Percentiles rank a stretch among this genome's conserved stretches.
phyloP scores from a whole-genome alignment of 805 yeast species.

The Zygosaccharomyces siamensis region DNA sequence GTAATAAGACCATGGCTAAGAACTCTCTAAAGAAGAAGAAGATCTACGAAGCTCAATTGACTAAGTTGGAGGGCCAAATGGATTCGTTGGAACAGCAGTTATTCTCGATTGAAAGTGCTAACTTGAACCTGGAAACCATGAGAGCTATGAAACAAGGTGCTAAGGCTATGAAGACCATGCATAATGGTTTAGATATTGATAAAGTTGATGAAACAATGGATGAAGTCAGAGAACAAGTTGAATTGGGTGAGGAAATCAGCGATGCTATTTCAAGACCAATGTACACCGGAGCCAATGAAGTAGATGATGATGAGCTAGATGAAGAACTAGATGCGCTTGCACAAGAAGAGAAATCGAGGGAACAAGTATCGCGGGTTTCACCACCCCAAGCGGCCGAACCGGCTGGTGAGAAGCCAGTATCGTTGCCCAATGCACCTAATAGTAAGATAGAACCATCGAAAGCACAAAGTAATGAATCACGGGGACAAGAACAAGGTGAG shows the following conservation, averaged over 20 bases:
- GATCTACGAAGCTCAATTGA: slow-evolving; percentile 68
- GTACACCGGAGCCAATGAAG: slow-evolving; percentile 54
- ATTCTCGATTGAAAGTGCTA: slow-evolving; percentile 88
- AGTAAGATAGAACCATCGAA: slow-evolving; percentile 28
- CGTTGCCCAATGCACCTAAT: slow-evolving; percentile 46
- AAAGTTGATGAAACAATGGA: slow-evolving; percentile 98
- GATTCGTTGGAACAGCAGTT: slow-evolving; percentile 87
- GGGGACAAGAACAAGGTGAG: slow-evolving; percentile 36
- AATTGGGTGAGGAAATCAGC: slow-evolving; percentile 87
- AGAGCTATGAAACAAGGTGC: slow-evolving; percentile 99
- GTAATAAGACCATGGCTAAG: slow-evolving; percentile 60
- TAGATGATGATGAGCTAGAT: slow-evolving; percentile 89
- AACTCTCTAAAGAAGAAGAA: slow-evolving; percentile 87
- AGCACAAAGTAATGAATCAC: slow-evolving; percentile 28
- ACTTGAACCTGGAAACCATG: slow-evolving; percentile 95
- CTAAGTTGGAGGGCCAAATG: slow-evolving; percentile 79
- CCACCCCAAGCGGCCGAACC: slow-evolving; percentile 5
- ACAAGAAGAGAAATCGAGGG: slow-evolving; percentile 68
- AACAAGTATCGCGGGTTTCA: slow-evolving; percentile 17
- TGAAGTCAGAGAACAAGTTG: slow-evolving; percentile 94
- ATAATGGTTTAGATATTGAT: slow-evolving; percentile 90
- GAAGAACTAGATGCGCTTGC: slow-evolving; percentile 88
- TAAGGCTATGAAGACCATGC: slow-evolving; percentile 91
- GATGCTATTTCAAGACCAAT: slow-evolving; percentile 95
- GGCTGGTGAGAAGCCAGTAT: slow-evolving; percentile 21